phyloP scores from a whole-genome alignment of 352 stramenopile species.

The Phytophthora chlamydospora region DNA sequence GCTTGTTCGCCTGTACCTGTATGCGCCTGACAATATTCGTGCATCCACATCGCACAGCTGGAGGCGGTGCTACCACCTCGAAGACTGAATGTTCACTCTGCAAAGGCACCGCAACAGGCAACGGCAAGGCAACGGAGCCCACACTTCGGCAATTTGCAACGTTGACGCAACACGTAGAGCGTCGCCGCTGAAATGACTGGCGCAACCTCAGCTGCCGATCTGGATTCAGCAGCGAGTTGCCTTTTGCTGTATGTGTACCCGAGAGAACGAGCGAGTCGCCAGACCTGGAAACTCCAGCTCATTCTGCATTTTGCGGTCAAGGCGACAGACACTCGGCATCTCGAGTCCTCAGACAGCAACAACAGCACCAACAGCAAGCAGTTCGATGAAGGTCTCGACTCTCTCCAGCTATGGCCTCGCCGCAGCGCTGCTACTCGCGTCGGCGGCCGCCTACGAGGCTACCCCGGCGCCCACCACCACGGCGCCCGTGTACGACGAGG shows the following conservation, averaged over 20 bases:
- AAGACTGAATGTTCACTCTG: neutral
- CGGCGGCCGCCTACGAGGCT: slow-evolving; percentile 13
- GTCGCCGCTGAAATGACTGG: neutral
- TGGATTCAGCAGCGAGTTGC: slow-evolving; percentile 17
- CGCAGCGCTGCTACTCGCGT: slow-evolving; percentile 12
- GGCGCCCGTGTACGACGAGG: slow-evolving; percentile 36
- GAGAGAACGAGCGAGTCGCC: neutral
- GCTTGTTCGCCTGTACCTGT: slow-evolving; percentile 1
- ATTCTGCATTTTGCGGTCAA: slow-evolving; percentile 31
- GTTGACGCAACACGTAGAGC: slow-evolving; percentile 5
- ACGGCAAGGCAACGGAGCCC: neutral
- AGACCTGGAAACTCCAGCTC: slow-evolving; percentile 4
- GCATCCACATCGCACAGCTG: slow-evolving; percentile 13
- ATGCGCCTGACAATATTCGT: slow-evolving; percentile 13
- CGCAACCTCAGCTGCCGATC: slow-evolving; percentile 16
- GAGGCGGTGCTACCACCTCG: neutral
- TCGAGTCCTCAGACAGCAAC: slow-evolving; percentile 21
- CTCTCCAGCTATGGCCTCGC: slow-evolving; percentile 20
- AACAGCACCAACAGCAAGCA: slow-evolving; percentile 4
- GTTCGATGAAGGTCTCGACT: slow-evolving; percentile 35
- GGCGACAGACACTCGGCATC: slow-evolving; percentile 29
- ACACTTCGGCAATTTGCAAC: slow-evolving; percentile 7
- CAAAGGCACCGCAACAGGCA: neutral
- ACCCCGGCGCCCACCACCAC: slow-evolving; percentile 19
- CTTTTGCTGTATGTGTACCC: slow-evolving; percentile 16